Conservation (phyloP, 192 early-diverging fungal species). For the Coemansia sp. region DNA sequence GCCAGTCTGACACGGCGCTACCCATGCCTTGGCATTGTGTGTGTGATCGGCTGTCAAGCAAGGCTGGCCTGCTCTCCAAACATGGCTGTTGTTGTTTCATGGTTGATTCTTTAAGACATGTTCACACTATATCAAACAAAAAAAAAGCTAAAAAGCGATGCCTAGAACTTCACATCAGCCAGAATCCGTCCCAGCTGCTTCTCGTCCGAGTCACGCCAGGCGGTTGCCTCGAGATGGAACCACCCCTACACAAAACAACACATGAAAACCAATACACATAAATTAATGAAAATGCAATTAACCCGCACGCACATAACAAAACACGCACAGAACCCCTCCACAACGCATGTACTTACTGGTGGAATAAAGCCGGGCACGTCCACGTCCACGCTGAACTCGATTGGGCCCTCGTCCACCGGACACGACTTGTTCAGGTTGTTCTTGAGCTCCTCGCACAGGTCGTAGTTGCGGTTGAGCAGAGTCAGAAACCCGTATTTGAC, state of each 20-base stretch:
- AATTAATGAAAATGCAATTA: neutral
- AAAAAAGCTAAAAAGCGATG: no score
- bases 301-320: neutral
- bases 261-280: no score
- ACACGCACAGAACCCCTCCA: neutral
- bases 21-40: no score
- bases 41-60: no score
- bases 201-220: slow-evolving; percentile 42
- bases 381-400: slow-evolving; percentile 44
- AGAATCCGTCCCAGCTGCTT: slow-evolving; percentile 48
- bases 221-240: slow-evolving; percentile 48
- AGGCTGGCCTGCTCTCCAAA: no score
- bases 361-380: slow-evolving; percentile 49
- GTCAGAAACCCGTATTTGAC: slow-evolving; percentile 50
- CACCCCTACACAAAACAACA: slow-evolving; percentile 30
- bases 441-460: slow-evolving; percentile 48
- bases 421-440: slow-evolving; percentile 50
- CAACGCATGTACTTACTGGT: slow-evolving; percentile 30
- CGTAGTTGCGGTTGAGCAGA: slow-evolving; percentile 43
- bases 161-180: slow-evolving; percentile 28
- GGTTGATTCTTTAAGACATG: no score
- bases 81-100: no score
- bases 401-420: slow-evolving; percentile 44
- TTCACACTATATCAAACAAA: no score
- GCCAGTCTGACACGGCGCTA: no score